Evolutionary conservation across 805 yeast genomes (phyloP).

Genomic region (Kazachstania taianensis): DNA sequence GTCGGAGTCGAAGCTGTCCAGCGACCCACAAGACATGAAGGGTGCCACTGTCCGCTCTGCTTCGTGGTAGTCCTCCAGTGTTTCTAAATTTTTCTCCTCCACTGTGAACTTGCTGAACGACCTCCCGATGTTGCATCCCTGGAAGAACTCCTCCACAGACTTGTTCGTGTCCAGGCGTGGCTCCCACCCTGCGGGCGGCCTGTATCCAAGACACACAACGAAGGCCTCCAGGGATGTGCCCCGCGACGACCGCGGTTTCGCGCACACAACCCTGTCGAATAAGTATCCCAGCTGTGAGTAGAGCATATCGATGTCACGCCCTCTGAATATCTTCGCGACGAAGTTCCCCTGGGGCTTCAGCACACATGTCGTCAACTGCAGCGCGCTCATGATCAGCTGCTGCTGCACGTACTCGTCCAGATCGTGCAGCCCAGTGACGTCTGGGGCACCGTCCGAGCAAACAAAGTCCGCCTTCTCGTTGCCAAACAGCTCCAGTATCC

Average conservation of each 20-base stretch:
- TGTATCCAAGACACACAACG: slow-evolving; percentile 82
- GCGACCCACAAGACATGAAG: slow-evolving; percentile 93
- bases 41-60: slow-evolving; percentile 77
- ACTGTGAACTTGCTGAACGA: slow-evolving; percentile 5
- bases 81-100: slow-evolving; percentile 5
- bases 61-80: slow-evolving; percentile 34
- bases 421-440: slow-evolving; percentile 95
- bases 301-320: slow-evolving; percentile 86
- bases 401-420: slow-evolving; percentile 96
- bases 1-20: slow-evolving; percentile 82
- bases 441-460: slow-evolving; percentile 97
- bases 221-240: slow-evolving; percentile 93
- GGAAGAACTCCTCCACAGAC: slow-evolving; percentile 78
- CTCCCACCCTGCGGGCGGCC: slow-evolving; percentile 74
- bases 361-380: slow-evolving; percentile 83
- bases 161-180: slow-evolving; percentile 49
- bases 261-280: slow-evolving; percentile 83
- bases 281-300: slow-evolving; percentile 85
- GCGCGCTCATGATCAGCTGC: slow-evolving; percentile 81
- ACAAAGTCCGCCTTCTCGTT: slow-evolving; percentile 93
- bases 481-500: slow-evolving; percentile 71
- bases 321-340: slow-evolving; percentile 94
- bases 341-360: slow-evolving; percentile 84
- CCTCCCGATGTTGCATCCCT: slow-evolving; percentile 34
- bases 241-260: slow-evolving; percentile 91